Conservation (phyloP, 176 grass and related monocot species). For the Zoysia japonica region DNA sequence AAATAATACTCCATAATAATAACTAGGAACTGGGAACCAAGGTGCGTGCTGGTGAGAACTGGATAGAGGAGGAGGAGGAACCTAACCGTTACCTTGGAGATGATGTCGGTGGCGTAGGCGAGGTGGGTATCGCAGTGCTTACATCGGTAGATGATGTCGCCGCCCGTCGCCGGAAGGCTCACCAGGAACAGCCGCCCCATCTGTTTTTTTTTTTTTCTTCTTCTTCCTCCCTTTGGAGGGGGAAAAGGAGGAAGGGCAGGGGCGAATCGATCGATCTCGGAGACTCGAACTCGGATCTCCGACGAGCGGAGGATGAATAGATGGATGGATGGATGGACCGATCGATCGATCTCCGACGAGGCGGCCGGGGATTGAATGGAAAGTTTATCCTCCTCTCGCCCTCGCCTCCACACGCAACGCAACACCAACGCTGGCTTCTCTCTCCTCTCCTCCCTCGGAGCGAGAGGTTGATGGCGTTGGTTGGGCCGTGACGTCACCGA, state of each 20-base stretch:
- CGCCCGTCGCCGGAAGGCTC: conserved; percentile 32
- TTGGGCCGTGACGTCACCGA: too few species aligned
- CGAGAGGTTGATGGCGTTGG: too few species aligned
- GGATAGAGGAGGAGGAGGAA: background rate
- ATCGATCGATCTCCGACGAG: background rate
- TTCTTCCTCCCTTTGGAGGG: too few species aligned
- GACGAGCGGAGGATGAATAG: too few species aligned
- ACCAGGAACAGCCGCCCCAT: conserved; percentile 33
- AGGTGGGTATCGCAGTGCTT: conserved; percentile 65
- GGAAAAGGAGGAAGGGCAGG: background rate
- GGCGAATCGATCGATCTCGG: background rate
- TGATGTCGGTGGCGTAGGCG: conserved; percentile 48
- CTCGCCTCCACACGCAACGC: too few species aligned
- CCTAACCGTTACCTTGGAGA: conserved; percentile 45
- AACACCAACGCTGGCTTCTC: too few species aligned
- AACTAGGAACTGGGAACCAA: too few species aligned
- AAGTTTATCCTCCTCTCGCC: too few species aligned
- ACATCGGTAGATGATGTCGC: conserved; percentile 56
- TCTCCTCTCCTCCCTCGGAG: too few species aligned
- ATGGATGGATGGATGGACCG: background rate
- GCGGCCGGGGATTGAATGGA: background rate
- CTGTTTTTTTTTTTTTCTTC: background rate
- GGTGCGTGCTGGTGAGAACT: background rate
- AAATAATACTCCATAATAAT: too few species aligned
- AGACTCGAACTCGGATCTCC: too few species aligned